A percentile compares a stretch with the other conserved stretches of the same genome.
phyloP scores from a whole-genome alignment of 2,329 filamentous ascomycete genomes.

The Alternaria longipes region DNA sequence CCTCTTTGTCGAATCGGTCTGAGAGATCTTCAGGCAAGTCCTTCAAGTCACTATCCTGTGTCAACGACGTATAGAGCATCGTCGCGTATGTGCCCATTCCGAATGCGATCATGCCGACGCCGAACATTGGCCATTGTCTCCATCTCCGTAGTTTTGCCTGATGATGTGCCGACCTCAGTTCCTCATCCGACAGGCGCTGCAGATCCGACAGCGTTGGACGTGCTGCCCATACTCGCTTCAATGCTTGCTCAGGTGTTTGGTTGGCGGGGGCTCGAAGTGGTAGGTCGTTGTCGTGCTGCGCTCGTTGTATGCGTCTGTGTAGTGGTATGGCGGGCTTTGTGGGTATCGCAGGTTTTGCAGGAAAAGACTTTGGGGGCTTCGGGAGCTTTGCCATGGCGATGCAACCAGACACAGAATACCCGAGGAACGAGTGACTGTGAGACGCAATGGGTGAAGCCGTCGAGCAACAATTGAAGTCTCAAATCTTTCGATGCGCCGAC shows the following conservation, averaged over 20 bases:
- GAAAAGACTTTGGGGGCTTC: constrained; percentile 35
- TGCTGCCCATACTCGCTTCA: constrained; percentile 36
- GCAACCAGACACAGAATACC: constrained; percentile 12
- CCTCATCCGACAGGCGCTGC: constrained; percentile 39
- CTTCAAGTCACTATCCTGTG: constrained; percentile 31
- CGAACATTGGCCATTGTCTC: constrained; percentile 45
- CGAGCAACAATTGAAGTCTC: constrained; percentile 15
- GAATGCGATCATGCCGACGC: constrained; percentile 48
- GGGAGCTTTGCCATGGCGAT: constrained; percentile 48
- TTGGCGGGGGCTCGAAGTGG: constrained; percentile 21
- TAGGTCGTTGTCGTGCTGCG: constrained; percentile 19
- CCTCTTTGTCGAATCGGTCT: constrained; percentile 57
- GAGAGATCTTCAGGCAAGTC: constrained; percentile 54
- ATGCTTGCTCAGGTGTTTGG: constrained; percentile 28
- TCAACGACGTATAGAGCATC: constrained; percentile 49
- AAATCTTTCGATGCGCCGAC: constrained; percentile 28
- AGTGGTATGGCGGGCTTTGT: constrained; percentile 29
- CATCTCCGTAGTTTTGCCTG: constrained; percentile 40
- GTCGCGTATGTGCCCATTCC: constrained; percentile 53
- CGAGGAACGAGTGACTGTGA: constrained; percentile 17
- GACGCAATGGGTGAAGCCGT: constrained; percentile 28
- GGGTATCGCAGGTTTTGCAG: constrained; percentile 32
- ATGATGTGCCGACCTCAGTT: constrained; percentile 36
- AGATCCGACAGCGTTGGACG: constrained; percentile 38
- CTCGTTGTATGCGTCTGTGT: constrained; percentile 25